These are phyloP conservation scores for Phytophthora pseudosyringae DNA, from an alignment of 352 stramenopile genomes.

Conservation along the genomic window DNA sequence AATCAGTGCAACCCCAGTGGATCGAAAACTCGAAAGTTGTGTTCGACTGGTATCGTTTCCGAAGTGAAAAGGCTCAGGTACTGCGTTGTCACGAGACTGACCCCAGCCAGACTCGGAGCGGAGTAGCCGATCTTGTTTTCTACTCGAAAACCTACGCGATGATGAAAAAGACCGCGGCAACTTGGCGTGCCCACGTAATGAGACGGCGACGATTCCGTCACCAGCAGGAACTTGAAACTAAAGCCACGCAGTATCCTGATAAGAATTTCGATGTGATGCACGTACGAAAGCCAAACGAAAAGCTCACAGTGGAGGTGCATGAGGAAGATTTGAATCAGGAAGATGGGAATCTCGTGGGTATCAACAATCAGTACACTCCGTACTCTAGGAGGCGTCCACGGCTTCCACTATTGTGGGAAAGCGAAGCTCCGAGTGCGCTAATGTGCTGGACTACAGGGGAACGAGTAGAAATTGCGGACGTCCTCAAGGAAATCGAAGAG, in stretches of 20 bases:
- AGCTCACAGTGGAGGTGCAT: constrained; percentile 4
- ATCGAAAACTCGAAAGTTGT: constrained; percentile 19
- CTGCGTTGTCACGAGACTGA: constrained; percentile 13
- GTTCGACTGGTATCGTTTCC: constrained; percentile 44
- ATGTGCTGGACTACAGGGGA: constrained; percentile 35
- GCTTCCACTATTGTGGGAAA: constrained; percentile 32
- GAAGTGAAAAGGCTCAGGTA: constrained; percentile 27
- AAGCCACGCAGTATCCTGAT: constrained; percentile 22
- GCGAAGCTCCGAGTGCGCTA: constrained; percentile 30
- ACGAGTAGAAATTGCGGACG: constrained; percentile 8
- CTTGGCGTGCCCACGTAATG: constrained; percentile 47
- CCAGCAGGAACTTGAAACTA: constrained; percentile 20
- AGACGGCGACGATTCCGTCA: constrained; percentile 29
- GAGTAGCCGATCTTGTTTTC: constrained; percentile 47
- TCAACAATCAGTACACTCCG: constrained; percentile 4
- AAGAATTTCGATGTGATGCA: constrained; percentile 42
- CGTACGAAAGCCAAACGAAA: constrained; percentile 19
- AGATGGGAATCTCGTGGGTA: constrained; percentile 31
- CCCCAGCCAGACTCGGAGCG: not conserved
- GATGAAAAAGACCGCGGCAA: constrained; percentile 52
- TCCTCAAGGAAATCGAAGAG: constrained; percentile 37
- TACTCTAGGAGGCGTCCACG: constrained; percentile 24
- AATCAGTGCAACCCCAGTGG: constrained; percentile 31
- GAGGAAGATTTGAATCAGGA: constrained; percentile 19
- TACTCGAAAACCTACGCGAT: constrained; percentile 57